phyloP scores from a whole-genome alignment of 169 alveolate genomes.

The Eimeria necatrix region DNA sequence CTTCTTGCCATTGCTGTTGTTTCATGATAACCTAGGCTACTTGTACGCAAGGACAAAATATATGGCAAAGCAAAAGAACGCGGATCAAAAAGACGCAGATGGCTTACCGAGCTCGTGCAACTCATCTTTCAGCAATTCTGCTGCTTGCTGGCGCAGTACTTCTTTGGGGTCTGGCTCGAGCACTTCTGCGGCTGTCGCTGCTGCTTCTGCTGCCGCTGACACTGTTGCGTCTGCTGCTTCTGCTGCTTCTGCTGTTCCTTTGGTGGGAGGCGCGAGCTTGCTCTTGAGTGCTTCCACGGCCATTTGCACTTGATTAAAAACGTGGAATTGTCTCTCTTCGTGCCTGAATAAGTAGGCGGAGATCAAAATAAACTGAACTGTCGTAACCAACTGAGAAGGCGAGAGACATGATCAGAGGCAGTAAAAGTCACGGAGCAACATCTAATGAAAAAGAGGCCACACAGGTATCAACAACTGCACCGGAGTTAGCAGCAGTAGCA shows the following conservation, averaged over 20 bases:
- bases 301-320: slow-evolving; percentile 62
- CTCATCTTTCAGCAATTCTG: slow-evolving; percentile 50
- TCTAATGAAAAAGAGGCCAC: neutral
- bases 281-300: slow-evolving; percentile 56
- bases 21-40: neutral
- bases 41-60: neutral
- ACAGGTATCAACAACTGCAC: neutral
- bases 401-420: neutral
- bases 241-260: neutral
- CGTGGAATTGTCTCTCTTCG: slow-evolving; percentile 59
- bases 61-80: neutral
- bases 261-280: slow-evolving; percentile 30
- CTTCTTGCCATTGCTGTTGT: neutral
- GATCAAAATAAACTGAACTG: neutral
- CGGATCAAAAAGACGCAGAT: neutral
- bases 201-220: neutral
- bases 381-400: neutral
- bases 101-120: slow-evolving; percentile 30
- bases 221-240: neutral
- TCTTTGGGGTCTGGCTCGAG: slow-evolving; percentile 38
- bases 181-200: slow-evolving; percentile 50
- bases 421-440: neutral
- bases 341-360: neutral
- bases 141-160: neutral
- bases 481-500: neutral